Percentiles rank a stretch among this genome's conserved stretches.
Evolutionary conservation across 2,329 filamentous ascomycete species (phyloP).

Genomic region (Talaromyces sp.): DNA sequence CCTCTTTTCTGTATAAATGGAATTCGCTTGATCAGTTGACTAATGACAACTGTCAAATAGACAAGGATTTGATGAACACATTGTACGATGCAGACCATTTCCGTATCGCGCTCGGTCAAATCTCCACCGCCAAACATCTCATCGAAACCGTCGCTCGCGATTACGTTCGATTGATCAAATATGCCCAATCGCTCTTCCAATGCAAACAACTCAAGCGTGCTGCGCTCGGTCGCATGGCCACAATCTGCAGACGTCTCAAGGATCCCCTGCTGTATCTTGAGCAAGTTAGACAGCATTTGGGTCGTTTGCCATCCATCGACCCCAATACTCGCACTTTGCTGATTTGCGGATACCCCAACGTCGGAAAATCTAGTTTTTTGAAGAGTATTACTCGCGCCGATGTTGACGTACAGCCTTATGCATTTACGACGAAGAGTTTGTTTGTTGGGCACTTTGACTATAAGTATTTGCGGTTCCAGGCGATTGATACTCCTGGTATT

Average conservation of each 20-base stretch:
- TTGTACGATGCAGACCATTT: slow-evolving; percentile 99
- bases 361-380: slow-evolving; percentile 95
- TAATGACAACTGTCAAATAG: slow-evolving; percentile 25
- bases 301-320: slow-evolving; percentile 96
- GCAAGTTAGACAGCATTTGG: slow-evolving; percentile 93
- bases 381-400: slow-evolving; percentile 89
- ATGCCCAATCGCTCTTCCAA: slow-evolving; percentile 94
- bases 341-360: slow-evolving; percentile 96
- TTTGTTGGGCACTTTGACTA: slow-evolving; percentile 98
- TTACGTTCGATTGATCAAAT: slow-evolving; percentile 94
- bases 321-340: slow-evolving; percentile 94
- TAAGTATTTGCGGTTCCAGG: slow-evolving; percentile 86
- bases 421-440: slow-evolving; percentile 95
- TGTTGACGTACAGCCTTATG: slow-evolving; percentile 95
- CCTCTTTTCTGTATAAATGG: not conserved
- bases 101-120: slow-evolving; percentile 89
- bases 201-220: slow-evolving; percentile 99
- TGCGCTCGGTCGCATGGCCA: slow-evolving; percentile 95
- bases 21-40: not conserved
- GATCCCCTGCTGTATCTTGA: slow-evolving; percentile 94
- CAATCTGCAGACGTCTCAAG: slow-evolving; percentile 89
- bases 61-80: slow-evolving; percentile 88
- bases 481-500: slow-evolving; percentile 98
- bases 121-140: slow-evolving; percentile 92
- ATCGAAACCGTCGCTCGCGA: slow-evolving; percentile 96